A percentile compares a stretch with the other conserved stretches of the same genome.
Evolutionary conservation across 208 protist genomes (phyloP).

Genomic region (Lotmaria passim): DNA sequence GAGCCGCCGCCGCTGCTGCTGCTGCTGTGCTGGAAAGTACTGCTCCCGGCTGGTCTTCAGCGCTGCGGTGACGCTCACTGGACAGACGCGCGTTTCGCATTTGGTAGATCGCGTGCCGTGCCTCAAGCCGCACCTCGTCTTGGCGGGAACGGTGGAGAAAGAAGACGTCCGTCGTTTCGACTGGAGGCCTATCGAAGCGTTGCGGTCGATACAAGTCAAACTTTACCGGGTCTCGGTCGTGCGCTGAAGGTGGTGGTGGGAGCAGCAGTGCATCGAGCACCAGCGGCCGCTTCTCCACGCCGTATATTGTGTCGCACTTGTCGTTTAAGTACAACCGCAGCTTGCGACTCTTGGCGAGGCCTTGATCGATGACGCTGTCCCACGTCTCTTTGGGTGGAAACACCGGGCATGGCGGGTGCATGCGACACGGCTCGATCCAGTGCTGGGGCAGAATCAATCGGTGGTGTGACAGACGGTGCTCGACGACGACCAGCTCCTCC

Average conservation of each 20-base stretch:
- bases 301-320: conserved; percentile 71
- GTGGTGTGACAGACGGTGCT: conserved; percentile 10
- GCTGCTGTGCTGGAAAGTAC: too few species aligned
- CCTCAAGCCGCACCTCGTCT: conserved; percentile 4
- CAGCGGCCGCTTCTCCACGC: conserved; percentile 49
- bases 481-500: conserved; percentile 30
- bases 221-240: too few species aligned
- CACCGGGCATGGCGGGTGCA: not conserved
- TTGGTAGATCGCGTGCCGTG: not conserved
- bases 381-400: conserved; percentile 22
- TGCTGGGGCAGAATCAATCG: conserved; percentile 18
- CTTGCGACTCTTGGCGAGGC: conserved; percentile 54
- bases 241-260: not conserved
- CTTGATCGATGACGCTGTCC: conserved; percentile 51
- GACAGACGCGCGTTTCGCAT: not conserved
- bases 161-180: conserved; percentile 1
- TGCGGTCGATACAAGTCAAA: conserved; percentile 19
- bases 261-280: conserved; percentile 43
- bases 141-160: conserved; percentile 3
- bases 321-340: conserved; percentile 75
- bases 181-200: conserved; percentile 1
- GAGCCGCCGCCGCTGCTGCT: too few species aligned
- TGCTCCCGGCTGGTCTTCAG: too few species aligned
- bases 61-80: not conserved
- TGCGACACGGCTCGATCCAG: conserved; percentile 8